A percentile compares a stretch with the other conserved stretches of the same genome.
Conservation (phyloP, 306 rosid genomes). For the Alnus glutinosa region DNA sequence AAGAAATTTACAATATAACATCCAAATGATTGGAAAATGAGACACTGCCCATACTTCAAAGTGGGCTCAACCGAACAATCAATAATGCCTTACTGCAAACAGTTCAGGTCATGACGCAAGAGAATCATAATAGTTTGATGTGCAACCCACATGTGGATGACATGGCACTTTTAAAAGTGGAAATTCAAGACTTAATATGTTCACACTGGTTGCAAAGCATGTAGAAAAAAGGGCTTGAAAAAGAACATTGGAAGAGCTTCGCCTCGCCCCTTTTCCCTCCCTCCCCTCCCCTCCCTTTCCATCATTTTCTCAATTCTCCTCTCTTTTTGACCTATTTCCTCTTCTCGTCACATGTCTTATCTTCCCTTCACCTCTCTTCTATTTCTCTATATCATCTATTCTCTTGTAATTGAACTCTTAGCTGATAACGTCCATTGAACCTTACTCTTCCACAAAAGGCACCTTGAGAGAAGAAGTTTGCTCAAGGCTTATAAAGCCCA, state of each 20-base stretch:
- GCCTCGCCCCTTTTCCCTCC: background rate
- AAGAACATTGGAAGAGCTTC: background rate
- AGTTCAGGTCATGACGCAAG: background rate
- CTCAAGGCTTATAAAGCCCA: too few species aligned
- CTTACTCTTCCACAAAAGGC: too few species aligned
- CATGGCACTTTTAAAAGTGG: background rate
- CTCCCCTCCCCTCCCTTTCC: background rate
- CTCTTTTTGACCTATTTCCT: background rate
- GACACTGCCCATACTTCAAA: slow-evolving; percentile 11
- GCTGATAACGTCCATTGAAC: too few species aligned
- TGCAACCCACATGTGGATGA: background rate
- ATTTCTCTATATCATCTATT: background rate
- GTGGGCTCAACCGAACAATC: slow-evolving; percentile 19
- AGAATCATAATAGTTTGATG: background rate
- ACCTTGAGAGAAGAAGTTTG: too few species aligned
- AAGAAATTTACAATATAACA: slow-evolving; percentile 2
- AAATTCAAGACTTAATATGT: background rate
- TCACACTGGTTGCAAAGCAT: too few species aligned
- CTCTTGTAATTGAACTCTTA: background rate
- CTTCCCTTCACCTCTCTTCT: background rate
- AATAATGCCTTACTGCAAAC: slow-evolving; percentile 7
- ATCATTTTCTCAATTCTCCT: background rate
- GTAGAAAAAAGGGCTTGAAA: too few species aligned
- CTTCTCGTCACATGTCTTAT: background rate
- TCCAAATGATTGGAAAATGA: background rate